phyloP scores from a whole-genome alignment of 2,329 filamentous ascomycete species.

The Neopestalotiopsis sp. region DNA sequence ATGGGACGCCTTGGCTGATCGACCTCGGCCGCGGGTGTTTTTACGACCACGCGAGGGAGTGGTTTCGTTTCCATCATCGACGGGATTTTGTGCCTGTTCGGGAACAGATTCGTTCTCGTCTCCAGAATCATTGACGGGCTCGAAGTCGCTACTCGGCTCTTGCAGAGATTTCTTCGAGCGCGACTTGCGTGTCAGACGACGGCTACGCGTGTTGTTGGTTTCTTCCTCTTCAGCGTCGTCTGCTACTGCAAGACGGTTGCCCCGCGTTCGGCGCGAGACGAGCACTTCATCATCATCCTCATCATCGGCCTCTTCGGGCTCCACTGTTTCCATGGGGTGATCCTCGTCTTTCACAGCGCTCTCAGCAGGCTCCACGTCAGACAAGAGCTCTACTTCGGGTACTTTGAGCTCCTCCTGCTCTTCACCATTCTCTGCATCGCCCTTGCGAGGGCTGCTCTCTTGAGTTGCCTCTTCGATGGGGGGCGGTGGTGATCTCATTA shows the following conservation, averaged over 20 bases:
- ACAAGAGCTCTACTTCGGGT: constrained; percentile 21
- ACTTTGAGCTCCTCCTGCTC: constrained; percentile 23
- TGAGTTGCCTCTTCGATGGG: constrained; percentile 58
- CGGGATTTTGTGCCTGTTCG: constrained; percentile 32
- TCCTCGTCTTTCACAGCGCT: constrained; percentile 32
- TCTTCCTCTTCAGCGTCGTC: constrained; percentile 25
- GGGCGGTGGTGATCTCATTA: constrained; percentile 53
- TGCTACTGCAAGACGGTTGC: constrained; percentile 27
- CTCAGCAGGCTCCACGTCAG: constrained; percentile 22
- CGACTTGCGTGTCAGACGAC: constrained; percentile 54
- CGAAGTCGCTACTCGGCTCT: constrained; percentile 66
- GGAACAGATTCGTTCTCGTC: constrained; percentile 55
- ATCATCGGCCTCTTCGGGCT: constrained; percentile 42
- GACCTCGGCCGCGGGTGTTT: constrained; percentile 40
- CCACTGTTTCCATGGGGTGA: constrained; percentile 35
- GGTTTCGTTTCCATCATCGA: constrained; percentile 51
- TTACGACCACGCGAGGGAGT: constrained; percentile 56
- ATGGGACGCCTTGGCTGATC: constrained; percentile 53
- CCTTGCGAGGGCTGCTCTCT: constrained; percentile 48
- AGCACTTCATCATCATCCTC: constrained; percentile 57
- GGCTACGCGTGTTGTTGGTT: constrained; percentile 38
- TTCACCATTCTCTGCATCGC: constrained; percentile 34
- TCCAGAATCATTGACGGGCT: constrained; percentile 63
- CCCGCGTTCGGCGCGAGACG: constrained; percentile 51
- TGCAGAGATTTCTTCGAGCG: constrained; percentile 52